Base-by-base conservation (phyloP, 208 protist genomes). In the Naegleria gruberi region DNA sequence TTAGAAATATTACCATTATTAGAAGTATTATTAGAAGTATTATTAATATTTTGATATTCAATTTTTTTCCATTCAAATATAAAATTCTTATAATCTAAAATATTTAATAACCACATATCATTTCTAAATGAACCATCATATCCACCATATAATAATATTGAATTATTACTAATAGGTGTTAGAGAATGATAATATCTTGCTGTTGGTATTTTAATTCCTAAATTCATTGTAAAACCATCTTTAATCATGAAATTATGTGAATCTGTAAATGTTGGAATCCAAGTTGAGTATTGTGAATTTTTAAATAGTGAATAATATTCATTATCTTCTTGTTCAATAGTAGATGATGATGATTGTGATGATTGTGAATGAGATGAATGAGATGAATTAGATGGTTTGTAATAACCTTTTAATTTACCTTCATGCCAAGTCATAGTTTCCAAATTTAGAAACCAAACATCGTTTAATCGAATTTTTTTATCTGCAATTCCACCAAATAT, bases 11-110 rank as follows among this genome's bases (percentile, higher is more conserved):
- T n/a, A n/a, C n/a, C n/a, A n/a, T n/a, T n/a, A n/a, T n/a, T n/a
- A n/a, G n/a, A n/a, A n/a, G n/a, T n/a, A n/a, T n/a, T n/a, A n/a
- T n/a, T n/a, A n/a, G n/a, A n/a, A n/a, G n/a, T n/a, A n/a, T n/a
- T n/a, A n/a, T n/a, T n/a, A n/a, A n/a, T n/a, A n/a, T n/a, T n/a
- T n/a, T n/a, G n/a, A n/a, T n/a, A n/a, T 37, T 77, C 65, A 77
- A 77, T 77, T 77, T 37, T 77, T n/a, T 77, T 77, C 65, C 65
- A 77, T 77, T 77, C 65, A 77, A 77, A 77, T 37, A 77, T 77
- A 2, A 77, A 26, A 8, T 77, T 37, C 17, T 77, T 77, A 12
- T 8, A n/a, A 77, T 77, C 65, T 6, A 77, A 37, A 37, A 77
- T 37, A 37, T 77, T 30, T 26, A 77, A 77, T 1, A 77, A n/a